phyloP scores from a whole-genome alignment of 2,329 filamentous ascomycete genomes.

The Periconia sp. region DNA sequence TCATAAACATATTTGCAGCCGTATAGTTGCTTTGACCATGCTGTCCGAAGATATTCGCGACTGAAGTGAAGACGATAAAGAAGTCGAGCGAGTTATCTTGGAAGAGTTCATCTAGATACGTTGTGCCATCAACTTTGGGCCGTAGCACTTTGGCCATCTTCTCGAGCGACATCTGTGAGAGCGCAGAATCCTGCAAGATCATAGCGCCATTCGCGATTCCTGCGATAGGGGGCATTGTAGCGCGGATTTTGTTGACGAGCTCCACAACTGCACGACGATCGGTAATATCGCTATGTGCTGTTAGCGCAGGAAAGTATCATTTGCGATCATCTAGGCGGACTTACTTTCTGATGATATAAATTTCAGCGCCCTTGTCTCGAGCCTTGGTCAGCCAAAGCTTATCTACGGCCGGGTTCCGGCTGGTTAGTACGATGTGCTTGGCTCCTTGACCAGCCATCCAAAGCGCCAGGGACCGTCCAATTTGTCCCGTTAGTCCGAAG shows the following conservation, averaged over 20 bases:
- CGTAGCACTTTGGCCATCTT: conserved; percentile 9
- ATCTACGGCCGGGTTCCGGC: conserved; percentile 47
- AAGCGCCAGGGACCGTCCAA: conserved; percentile 22
- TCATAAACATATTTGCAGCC: conserved; percentile 47
- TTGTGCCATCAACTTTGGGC: conserved; percentile 25
- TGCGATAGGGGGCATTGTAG: conserved; percentile 15
- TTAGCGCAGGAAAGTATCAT: too few species aligned
- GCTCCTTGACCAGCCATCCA: conserved; percentile 34
- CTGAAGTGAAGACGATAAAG: conserved; percentile 31
- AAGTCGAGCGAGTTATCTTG: conserved; percentile 24
- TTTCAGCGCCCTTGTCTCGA: too few species aligned
- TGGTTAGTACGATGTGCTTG: conserved; percentile 41
- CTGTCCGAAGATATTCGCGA: conserved; percentile 15
- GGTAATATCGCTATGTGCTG: too few species aligned
- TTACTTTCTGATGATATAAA: too few species aligned
- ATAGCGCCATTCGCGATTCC: conserved; percentile 31
- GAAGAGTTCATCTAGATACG: conserved; percentile 22
- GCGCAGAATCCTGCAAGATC: conserved; percentile 21
- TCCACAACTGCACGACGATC: too few species aligned
- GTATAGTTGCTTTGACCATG: conserved; percentile 26
- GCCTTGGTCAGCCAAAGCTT: too few species aligned
- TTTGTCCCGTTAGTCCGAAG: conserved; percentile 24
- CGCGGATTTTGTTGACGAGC: conserved; percentile 2
- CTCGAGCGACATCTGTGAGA: conserved; percentile 14
- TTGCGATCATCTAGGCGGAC: too few species aligned